These are phyloP conservation scores for Capsicum chinense DNA, from an alignment of 257 asterid genomes.

Conservation along the genomic window DNA sequence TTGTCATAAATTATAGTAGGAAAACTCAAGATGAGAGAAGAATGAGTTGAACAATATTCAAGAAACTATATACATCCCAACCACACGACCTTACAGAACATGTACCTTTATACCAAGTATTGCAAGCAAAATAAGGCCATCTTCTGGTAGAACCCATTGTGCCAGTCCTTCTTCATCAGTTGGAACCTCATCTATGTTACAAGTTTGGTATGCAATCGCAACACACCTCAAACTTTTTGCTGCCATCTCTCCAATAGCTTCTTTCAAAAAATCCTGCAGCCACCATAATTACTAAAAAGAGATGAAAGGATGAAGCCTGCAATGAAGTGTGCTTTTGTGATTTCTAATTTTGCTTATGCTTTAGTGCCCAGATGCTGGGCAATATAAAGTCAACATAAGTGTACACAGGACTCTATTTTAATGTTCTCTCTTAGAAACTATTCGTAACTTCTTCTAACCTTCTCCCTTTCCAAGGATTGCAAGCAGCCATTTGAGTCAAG, in stretches of 20 bases:
- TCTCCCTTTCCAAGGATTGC: constrained; percentile 60
- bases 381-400: neutral
- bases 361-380: neutral
- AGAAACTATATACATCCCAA: neutral
- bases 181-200: constrained; percentile 65
- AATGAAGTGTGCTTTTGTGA: neutral
- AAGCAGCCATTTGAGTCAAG: constrained; percentile 61
- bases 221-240: constrained; percentile 91
- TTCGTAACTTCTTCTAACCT: constrained; percentile 51
- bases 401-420: constrained; percentile 19
- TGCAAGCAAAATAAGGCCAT: constrained; percentile 73
- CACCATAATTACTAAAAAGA: constrained; percentile 21
- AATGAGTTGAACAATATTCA: constrained; percentile 21
- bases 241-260: constrained; percentile 83
- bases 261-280: constrained; percentile 67
- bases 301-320: constrained; percentile 17
- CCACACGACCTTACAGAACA: neutral
- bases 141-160: constrained; percentile 82
- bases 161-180: constrained; percentile 69
- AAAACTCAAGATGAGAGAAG: neutral
- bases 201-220: constrained; percentile 79
- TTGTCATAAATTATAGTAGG: neutral
- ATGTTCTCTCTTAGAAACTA: constrained; percentile 1
- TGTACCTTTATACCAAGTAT: constrained; percentile 92
- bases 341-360: constrained; percentile 10